Evolutionary conservation across 768 basidiomycete species (phyloP), one percentile per base, ranked within the genome.

Genomic region (Macrolepiota fuliginosa): DNA sequence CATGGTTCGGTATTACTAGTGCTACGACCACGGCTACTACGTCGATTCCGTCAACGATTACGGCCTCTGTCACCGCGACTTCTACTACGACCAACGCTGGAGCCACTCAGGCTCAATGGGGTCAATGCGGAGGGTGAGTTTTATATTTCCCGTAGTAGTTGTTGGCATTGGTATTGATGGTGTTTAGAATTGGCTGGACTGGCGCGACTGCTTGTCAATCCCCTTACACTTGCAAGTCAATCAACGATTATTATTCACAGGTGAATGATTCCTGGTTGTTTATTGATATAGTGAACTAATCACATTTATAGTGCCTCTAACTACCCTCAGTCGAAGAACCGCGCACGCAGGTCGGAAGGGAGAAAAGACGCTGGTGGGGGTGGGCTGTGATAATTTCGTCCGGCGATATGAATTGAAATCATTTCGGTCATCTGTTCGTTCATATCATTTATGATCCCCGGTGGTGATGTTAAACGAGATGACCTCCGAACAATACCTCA

Each of bases 1-100:
- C 69, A 25, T 84, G 77, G 77, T 81, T 83, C 62, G 81, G 81
- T 36, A 72, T 83, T 57, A 76, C 72, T 32, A 73, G 70, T 2
- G 65, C 63, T 19, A 47, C 63, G 19, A 62, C 12, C 29, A 52
- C 65, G 17, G 61, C 65, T 2, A 66, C 59, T 7, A 57, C 56
- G 17, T 9, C 49, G 9, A 27, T 37, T 12, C 45, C 68, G 27
- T 27, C 67, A 4, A 60, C 63, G 39, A 40, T 17, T 15, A 15
- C 39, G n/a, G n/a, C 5, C 39, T 17, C 39, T 17, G n/a, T 17
- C 6, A 64, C 70, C 2, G 55, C 65, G 39, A 56, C 68, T 0
- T 62, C 66, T 22, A 54, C 68, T 3, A 62, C 63, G 3, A 47
- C 68, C 4, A 67, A 69, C 5, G 35, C 60, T 17, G 66, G 56